A percentile compares a stretch with the other conserved stretches of the same genome.
Evolutionary conservation across 345 rosid species (phyloP).

Genomic region (Reutealis trisperma): DNA sequence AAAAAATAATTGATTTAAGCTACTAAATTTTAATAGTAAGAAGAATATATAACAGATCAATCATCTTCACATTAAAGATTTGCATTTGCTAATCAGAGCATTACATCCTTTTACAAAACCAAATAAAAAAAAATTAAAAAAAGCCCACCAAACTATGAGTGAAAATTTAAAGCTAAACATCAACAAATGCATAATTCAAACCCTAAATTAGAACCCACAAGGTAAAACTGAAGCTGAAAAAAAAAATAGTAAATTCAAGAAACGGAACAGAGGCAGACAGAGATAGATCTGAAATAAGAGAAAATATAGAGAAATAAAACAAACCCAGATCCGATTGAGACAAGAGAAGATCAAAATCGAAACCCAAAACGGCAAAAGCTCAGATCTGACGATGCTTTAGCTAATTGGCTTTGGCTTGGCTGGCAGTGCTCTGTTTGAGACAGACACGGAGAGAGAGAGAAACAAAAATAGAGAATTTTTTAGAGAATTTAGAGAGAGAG

Average conservation of each 20-base stretch:
- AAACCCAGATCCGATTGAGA: background rate
- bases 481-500: background rate
- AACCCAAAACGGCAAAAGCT: background rate
- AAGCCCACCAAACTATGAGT: background rate
- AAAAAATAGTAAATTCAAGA: too few species aligned
- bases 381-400: background rate
- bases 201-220: background rate
- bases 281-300: background rate
- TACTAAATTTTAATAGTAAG: background rate
- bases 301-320: background rate
- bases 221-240: background rate
- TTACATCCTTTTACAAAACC: background rate
- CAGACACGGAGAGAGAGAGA: background rate
- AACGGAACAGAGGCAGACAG: background rate
- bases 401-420: background rate
- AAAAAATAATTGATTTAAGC: background rate
- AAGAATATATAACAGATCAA: slow-evolving; percentile 1
- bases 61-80: background rate
- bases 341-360: too few species aligned
- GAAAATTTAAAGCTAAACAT: background rate
- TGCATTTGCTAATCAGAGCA: background rate
- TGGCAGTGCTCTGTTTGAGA: background rate
- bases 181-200: background rate
- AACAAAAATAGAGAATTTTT: background rate
- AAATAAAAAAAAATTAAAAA: background rate